Percentiles rank a stretch among this genome's conserved stretches.
phyloP scores from a whole-genome alignment of 768 basidiomycete genomes.

The Epithele typhae region DNA sequence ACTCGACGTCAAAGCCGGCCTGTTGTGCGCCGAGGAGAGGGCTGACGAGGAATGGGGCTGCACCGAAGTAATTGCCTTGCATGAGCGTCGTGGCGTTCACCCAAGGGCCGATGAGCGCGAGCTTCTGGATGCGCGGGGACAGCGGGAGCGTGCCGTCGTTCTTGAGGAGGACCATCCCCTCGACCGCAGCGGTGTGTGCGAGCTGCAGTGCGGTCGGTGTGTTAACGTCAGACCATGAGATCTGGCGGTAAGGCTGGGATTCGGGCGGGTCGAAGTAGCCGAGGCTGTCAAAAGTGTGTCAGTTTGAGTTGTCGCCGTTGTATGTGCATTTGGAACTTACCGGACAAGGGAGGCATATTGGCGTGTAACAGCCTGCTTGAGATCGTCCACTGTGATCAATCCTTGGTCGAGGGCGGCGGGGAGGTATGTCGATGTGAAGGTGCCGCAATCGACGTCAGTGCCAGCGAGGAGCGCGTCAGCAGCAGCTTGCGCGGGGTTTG shows the following conservation, averaged over 20 bases:
- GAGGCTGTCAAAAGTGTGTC: too few relatives aligned
- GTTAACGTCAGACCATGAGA: constrained; percentile 46
- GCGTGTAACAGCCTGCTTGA: constrained; percentile 39
- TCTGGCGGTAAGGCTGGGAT: constrained; percentile 46
- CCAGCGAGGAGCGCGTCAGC: constrained; percentile 40
- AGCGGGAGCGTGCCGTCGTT: constrained; percentile 60
- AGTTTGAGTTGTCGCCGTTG: background rate
- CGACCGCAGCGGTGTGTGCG: constrained; percentile 46
- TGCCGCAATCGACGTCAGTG: constrained; percentile 54
- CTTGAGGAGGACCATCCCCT: constrained; percentile 58
- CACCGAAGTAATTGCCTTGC: constrained; percentile 56
- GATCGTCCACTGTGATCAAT: constrained; percentile 39
- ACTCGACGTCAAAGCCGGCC: constrained; percentile 43
- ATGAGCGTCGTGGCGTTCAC: constrained; percentile 50
- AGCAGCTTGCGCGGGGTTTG: constrained; percentile 41
- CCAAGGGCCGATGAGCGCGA: constrained; percentile 62
- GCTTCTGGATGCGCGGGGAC: constrained; percentile 35
- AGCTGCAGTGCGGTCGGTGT: constrained; percentile 41
- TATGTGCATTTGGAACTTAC: constrained; percentile 20
- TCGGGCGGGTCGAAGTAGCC: constrained; percentile 53
- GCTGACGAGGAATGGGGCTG: constrained; percentile 51
- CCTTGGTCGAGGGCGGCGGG: constrained; percentile 44
- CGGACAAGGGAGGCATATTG: constrained; percentile 52
- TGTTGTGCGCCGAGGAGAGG: constrained; percentile 44
- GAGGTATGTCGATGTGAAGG: constrained; percentile 39